These are phyloP conservation scores for Hypoxylon fuscum DNA, from an alignment of 495 filamentous ascomycete genomes.

Conservation along the genomic window DNA sequence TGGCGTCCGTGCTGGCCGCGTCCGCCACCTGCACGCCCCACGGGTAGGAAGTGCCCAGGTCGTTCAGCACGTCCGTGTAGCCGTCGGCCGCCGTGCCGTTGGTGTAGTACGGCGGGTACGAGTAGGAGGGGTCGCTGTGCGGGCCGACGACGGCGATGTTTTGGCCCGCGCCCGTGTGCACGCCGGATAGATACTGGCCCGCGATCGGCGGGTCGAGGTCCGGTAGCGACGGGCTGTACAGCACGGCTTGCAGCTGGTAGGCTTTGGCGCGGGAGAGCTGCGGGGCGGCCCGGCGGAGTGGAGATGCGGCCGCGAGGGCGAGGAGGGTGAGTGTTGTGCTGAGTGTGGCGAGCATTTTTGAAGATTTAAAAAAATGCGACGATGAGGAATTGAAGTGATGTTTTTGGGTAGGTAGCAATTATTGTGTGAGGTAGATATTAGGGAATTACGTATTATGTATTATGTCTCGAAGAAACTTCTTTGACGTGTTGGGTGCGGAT, in stretches of 20 bases:
- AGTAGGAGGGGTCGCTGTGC: conserved; percentile 3
- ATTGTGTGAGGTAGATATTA: no score
- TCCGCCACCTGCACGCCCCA: conserved; percentile 35
- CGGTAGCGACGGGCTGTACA: conserved; percentile 32
- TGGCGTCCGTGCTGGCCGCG: conserved; percentile 5
- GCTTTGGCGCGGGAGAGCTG: conserved; percentile 21
- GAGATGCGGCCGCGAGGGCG: conserved; percentile 18
- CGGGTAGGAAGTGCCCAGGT: conserved; percentile 26
- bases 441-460: conserved; percentile 4
- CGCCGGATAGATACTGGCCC: conserved; percentile 20
- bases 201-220: conserved; percentile 41
- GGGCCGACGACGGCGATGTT: conserved; percentile 24
- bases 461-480: no score
- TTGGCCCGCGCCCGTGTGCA: conserved; percentile 36
- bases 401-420: not conserved
- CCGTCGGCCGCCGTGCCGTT: conserved; percentile 37
- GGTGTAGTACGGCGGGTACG: conserved; percentile 29
- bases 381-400: conserved; percentile 1
- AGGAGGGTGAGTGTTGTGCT: conserved; percentile 14
- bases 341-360: conserved; percentile 27
- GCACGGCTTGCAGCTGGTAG: conserved; percentile 25
- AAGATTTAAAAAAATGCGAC: conserved; percentile 4
- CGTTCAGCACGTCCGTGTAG: conserved; percentile 18
- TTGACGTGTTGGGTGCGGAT: conserved; percentile 7
- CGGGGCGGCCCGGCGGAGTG: conserved; percentile 2